Base-by-base conservation (phyloP, 306 rosid species). In the Arachis hypogaea region DNA sequence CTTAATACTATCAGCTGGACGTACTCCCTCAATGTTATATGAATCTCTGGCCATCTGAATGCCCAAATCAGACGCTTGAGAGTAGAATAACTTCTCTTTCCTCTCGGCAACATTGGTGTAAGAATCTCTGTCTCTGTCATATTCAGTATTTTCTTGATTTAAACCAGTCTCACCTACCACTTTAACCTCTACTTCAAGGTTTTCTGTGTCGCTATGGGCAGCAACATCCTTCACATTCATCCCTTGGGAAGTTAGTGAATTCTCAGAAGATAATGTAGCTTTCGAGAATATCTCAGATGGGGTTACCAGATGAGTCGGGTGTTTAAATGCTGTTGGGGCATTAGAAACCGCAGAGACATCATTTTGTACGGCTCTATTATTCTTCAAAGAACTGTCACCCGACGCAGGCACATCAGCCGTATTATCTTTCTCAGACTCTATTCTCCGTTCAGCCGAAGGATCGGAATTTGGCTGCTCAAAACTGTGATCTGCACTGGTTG, bases 231-330 rank as follows among this genome's bases (percentile, higher is more conserved):
- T 86, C 72, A 73, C 85, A 80, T 49, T 70, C 81, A 75, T 72
- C 67, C 82, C 87, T 71, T 82, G 82, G 78, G 82, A 77, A 70
- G 55, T 72, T 49, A 71, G 77, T 61, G 86, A 75, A 65, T 75
- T 82, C 54, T 85, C 91, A 68, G 91, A 71, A 71, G 89, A 71
- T 72, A 85, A 76, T 66, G 85, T 54, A 78, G 86, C 66, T 68
- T 75, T 81, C 16, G 89, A 84, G 77, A 82, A 78, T 77, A 86
- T 78, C 83, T 84, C 89, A 7, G 91, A 85, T 57, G 94, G 94
- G 65, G 94, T 89, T 61, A 89, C 86, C 80, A 86, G 83, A 81
- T 89, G 94, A 3, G 91, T 86, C 7, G 89, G 89, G 68, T 81
- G 89, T 72, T 82, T 82, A 77, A 73, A 89, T 42, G 46, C 41